phyloP scores from a whole-genome alignment of 208 protist species.

The Crithidia acanthocephali region DNA sequence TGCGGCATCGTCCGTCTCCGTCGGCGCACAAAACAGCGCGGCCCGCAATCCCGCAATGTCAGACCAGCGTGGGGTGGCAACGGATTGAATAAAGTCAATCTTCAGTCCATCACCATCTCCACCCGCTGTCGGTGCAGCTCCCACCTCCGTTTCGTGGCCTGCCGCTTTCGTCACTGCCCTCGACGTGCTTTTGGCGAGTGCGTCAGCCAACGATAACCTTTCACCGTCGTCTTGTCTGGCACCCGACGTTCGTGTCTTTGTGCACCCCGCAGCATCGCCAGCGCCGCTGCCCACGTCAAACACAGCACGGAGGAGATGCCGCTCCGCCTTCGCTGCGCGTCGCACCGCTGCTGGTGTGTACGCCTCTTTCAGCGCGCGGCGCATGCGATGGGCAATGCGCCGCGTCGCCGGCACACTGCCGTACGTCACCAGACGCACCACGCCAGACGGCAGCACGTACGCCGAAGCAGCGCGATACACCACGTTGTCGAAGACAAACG shows the following conservation, averaged over 20 bases:
- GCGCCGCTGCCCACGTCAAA: not conserved
- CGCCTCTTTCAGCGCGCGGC: slow-evolving; percentile 9
- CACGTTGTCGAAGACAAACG: slow-evolving; percentile 5
- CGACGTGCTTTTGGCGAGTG: not conserved
- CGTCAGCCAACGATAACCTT: not conserved
- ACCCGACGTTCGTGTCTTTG: not conserved
- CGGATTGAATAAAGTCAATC: slow-evolving; percentile 30
- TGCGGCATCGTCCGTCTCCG: not conserved
- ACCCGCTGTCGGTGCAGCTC: too few species aligned
- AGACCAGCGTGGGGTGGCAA: slow-evolving; percentile 28
- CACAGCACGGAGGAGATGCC: slow-evolving; percentile 17
- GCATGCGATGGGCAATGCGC: slow-evolving; percentile 13
- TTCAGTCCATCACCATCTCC: not conserved
- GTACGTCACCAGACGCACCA: slow-evolving; percentile 29
- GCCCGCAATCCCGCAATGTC: slow-evolving; percentile 28
- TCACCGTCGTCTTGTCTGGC: not conserved
- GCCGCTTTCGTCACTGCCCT: not conserved
- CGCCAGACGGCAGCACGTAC: slow-evolving; percentile 23
- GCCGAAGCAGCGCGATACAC: slow-evolving; percentile 10
- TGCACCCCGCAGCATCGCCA: not conserved
- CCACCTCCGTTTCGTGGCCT: not conserved
- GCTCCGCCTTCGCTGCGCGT: slow-evolving; percentile 22
- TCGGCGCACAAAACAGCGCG: not conserved
- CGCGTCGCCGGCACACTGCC: slow-evolving; percentile 19
- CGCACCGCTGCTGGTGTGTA: not conserved